Evolutionary conservation across 495 filamentous ascomycete species (phyloP).

Genomic region (Aspergillus cristatus): DNA sequence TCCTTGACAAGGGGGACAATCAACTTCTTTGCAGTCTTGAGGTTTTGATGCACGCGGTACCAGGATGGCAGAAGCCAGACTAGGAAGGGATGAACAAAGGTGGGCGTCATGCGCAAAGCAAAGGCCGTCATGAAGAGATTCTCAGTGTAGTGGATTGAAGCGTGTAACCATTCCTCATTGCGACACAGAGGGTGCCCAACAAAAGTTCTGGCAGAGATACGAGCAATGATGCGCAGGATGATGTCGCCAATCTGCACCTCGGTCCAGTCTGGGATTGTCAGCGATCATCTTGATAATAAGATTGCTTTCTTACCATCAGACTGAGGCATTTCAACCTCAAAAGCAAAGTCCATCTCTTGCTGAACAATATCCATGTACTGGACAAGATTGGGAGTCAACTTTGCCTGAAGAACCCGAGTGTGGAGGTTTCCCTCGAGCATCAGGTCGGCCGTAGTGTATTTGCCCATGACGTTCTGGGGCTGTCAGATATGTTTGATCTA

Average conservation of each 20-base stretch:
- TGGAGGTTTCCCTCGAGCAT: not conserved
- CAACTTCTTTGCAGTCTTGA: constrained; percentile 8
- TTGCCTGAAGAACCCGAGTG: not conserved
- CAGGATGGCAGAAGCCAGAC: constrained; percentile 8
- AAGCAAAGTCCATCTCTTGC: not conserved
- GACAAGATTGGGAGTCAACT: not conserved
- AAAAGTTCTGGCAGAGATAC: constrained; percentile 42
- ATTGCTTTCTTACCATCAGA: not conserved
- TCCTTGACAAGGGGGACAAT: constrained; percentile 9
- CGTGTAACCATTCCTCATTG: constrained; percentile 39
- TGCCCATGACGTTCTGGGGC: not conserved
- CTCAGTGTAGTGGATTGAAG: constrained; percentile 41
- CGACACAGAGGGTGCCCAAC: constrained; percentile 39
- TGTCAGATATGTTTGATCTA: no score
- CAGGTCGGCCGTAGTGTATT: not conserved
- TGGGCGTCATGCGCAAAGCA: constrained; percentile 11
- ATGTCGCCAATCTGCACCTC: not conserved
- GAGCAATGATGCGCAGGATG: constrained; percentile 32
- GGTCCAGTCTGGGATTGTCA: no score
- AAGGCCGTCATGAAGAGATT: constrained; percentile 22
- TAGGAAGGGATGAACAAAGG: constrained; percentile 12
- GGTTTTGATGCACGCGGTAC: constrained; percentile 3
- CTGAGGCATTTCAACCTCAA: not conserved
- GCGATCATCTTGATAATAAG: no score
- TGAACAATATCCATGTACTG: not conserved